Base-by-base conservation (phyloP, 441 rosid genomes). In the Erodium texanum region DNA sequence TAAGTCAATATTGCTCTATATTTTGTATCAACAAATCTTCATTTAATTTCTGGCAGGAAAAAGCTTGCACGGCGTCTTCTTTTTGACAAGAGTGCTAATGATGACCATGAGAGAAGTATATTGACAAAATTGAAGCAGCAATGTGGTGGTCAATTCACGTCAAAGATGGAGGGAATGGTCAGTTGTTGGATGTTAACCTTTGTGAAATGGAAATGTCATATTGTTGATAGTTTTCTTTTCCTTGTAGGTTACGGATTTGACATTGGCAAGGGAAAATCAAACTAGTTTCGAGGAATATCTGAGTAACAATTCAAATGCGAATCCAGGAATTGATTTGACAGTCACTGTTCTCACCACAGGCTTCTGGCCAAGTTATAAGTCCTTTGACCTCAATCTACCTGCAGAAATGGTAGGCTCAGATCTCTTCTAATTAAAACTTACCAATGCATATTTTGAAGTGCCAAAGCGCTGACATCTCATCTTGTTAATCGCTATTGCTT, bases 81-180 rank as follows among this genome's bases (percentile, higher is more conserved):
- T 12, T 92, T 92, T 73, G 98, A 94, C 76, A 86, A 90, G 71
- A 92, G 96, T 85, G 98, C 93, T 66, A 87, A 90, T 69, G 90
- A 92, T 75, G 97, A 92, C 23, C 96, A 92, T 67, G 98, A 92
- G 78, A 87, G 92, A 76, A 94, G 92, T 76, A 86, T 95, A 64
- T 83, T 95, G 54, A 87, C 97, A 12, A 95, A 95, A 81, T 79
- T 95, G 71, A 95, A 92, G 78, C 97, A 89, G 81, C 99, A 89
- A 70, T 92, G 96, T 65, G 99, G 99, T 75, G 97, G 87, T 22
- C 97, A 89, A 78, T 89, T 89, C 79, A 95, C 99, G 52, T 95
- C 98, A 45, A 90, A 95, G 86, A 95, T 95, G 99, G 99, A 95
- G 82, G 98, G 97, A 69, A 95, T 95, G 99, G 97, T 92, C 63